A percentile compares a stretch with the other conserved stretches of the same genome.
phyloP scores from a whole-genome alignment of 2,329 filamentous ascomycete species.

The Beauveria scarabaeidicola region DNA sequence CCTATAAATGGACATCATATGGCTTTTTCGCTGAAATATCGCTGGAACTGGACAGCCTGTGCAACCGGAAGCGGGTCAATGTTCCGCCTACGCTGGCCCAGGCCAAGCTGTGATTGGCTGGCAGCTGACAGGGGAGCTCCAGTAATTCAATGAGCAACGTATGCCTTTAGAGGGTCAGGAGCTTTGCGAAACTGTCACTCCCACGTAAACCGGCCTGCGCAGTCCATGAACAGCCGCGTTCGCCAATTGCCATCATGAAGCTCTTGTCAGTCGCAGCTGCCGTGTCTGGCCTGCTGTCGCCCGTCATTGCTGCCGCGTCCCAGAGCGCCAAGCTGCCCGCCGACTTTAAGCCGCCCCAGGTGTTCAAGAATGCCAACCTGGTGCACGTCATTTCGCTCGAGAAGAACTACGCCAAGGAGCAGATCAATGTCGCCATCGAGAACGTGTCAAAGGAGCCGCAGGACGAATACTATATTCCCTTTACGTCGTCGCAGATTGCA shows the following conservation, averaged over 20 bases:
- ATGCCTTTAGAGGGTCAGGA: slow-evolving; percentile 21
- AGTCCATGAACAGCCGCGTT: slow-evolving; percentile 26
- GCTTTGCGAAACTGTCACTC: slow-evolving; percentile 14
- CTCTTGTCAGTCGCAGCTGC: slow-evolving; percentile 43
- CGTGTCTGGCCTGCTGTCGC: slow-evolving; percentile 49
- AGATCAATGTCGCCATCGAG: slow-evolving; percentile 88
- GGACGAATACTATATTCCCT: slow-evolving; percentile 84
- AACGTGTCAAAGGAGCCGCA: slow-evolving; percentile 75
- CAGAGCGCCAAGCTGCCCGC: slow-evolving; percentile 49
- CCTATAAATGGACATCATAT: no score
- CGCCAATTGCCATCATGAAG: slow-evolving; percentile 30
- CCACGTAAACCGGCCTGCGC: slow-evolving; percentile 17
- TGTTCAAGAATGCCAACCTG: slow-evolving; percentile 89
- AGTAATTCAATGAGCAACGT: slow-evolving; percentile 26
- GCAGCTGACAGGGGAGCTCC: slow-evolving; percentile 20
- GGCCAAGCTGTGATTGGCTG: slow-evolving; percentile 19
- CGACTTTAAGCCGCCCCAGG: slow-evolving; percentile 75
- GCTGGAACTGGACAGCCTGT: not conserved
- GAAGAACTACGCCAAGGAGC: slow-evolving; percentile 85
- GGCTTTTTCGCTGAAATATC: no score
- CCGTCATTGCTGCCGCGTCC: slow-evolving; percentile 31
- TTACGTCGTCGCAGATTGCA: slow-evolving; percentile 66
- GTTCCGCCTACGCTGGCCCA: not conserved
- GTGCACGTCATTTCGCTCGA: slow-evolving; percentile 86
- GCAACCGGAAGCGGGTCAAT: slow-evolving; percentile 5